Conservation (phyloP, 2,329 filamentous ascomycete genomes). For the Huntiella abstrusa region DNA sequence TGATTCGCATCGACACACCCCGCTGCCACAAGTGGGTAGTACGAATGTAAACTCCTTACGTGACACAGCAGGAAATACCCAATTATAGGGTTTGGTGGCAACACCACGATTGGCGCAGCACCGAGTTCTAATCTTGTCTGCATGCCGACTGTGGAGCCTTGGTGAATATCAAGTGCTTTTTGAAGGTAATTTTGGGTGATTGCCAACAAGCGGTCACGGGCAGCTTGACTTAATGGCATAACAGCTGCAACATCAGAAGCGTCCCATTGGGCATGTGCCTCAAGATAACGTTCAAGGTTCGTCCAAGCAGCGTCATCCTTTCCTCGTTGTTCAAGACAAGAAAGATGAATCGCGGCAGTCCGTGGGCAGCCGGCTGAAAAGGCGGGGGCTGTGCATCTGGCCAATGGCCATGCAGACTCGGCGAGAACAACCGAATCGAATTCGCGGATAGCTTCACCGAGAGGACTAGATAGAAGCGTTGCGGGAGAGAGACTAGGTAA, state of each 20-base stretch:
- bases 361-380: conserved; percentile 27
- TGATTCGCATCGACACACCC: conserved; percentile 47
- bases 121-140: too few relatives aligned
- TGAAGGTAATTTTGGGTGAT: conserved; percentile 53
- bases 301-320: conserved; percentile 29
- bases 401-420: conserved; percentile 32
- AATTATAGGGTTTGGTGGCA: conserved; percentile 46
- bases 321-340: conserved; percentile 30
- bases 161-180: conserved; percentile 51
- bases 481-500: conserved; percentile 14
- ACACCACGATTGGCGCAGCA: conserved; percentile 23
- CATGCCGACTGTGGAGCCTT: conserved; percentile 18
- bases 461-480: conserved; percentile 7
- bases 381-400: conserved; percentile 28
- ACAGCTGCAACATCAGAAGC: conserved; percentile 23
- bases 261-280: conserved; percentile 13
- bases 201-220: conserved; percentile 50
- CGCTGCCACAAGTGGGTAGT: conserved; percentile 42
- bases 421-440: conserved; percentile 28
- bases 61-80: conserved; percentile 50
- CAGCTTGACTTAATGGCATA: conserved; percentile 27
- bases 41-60: conserved; percentile 45
- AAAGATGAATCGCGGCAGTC: conserved; percentile 32
- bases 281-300: conserved; percentile 24
- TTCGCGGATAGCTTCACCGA: conserved; percentile 22